Evolutionary conservation across 192 early-diverging fungal species (phyloP).

Genomic region (Lobosporangium transversale): DNA sequence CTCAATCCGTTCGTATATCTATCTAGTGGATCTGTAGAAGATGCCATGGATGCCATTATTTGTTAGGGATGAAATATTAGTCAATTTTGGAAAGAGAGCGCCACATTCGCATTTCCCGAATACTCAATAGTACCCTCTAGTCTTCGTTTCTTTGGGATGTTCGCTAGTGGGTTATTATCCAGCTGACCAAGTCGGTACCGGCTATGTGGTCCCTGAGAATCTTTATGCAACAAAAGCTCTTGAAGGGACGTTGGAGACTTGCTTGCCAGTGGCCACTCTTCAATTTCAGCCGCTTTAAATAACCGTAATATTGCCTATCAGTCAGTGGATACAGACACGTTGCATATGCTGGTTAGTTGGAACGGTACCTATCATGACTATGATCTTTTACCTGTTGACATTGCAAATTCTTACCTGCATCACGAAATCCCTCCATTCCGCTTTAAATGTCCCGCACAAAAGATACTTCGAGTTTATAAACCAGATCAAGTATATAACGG

Average conservation of each 20-base stretch:
- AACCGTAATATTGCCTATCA: slow-evolving; percentile 44
- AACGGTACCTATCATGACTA: too few species aligned
- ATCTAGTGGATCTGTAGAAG: slow-evolving; percentile 14
- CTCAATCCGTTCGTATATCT: slow-evolving; percentile 19
- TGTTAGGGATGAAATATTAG: too few species aligned
- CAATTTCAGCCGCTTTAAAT: slow-evolving; percentile 43
- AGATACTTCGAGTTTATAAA: slow-evolving; percentile 56
- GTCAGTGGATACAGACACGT: too few species aligned
- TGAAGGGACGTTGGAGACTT: slow-evolving; percentile 51
- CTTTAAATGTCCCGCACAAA: slow-evolving; percentile 42
- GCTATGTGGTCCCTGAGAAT: slow-evolving; percentile 56
- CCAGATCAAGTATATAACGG: slow-evolving; percentile 55
- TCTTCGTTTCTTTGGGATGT: slow-evolving; percentile 23
- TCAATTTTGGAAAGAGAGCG: too few species aligned
- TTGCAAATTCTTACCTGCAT: slow-evolving; percentile 37
- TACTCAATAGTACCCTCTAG: slow-evolving; percentile 20
- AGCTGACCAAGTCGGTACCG: slow-evolving; percentile 55
- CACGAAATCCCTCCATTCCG: slow-evolving; percentile 52
- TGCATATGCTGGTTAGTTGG: too few species aligned
- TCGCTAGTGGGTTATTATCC: slow-evolving; percentile 54
- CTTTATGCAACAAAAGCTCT: slow-evolving; percentile 50
- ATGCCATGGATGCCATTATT: too few species aligned
- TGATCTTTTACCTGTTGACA: too few species aligned
- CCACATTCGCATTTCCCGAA: too few species aligned
- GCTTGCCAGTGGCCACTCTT: slow-evolving; percentile 55